Evolutionary conservation across 78 protist species (phyloP).

Genomic region (Protostelium mycophagum): DNA sequence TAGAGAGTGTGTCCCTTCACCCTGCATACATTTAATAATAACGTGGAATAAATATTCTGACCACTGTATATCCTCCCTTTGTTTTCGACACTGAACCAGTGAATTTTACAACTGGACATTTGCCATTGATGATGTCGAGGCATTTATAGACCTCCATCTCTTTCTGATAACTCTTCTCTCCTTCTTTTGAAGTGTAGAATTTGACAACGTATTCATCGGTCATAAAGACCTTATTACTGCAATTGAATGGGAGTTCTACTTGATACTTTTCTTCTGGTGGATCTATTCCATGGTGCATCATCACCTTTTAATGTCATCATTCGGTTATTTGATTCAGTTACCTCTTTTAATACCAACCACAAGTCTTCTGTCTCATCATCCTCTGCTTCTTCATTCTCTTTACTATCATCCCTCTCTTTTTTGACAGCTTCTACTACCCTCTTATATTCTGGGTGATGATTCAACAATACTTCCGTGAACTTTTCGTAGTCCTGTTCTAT

Average conservation of each 20-base stretch:
- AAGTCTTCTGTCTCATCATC: background rate
- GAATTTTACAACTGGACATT: background rate
- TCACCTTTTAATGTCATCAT: background rate
- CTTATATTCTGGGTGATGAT: background rate
- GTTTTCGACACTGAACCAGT: background rate
- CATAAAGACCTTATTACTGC: background rate
- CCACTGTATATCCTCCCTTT: background rate
- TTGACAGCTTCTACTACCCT: background rate
- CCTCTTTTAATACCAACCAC: background rate
- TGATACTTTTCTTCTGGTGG: background rate
- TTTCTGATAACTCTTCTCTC: background rate
- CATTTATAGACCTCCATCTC: background rate
- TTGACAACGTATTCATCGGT: background rate
- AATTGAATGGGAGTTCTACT: background rate
- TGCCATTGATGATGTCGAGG: background rate
- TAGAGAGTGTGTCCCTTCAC: background rate
- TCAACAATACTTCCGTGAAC: background rate
- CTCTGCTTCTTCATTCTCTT: background rate
- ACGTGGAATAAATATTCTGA: background rate
- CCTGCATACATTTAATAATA: background rate
- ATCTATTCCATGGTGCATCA: background rate
- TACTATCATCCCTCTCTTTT: background rate
- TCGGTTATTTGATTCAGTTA: background rate
- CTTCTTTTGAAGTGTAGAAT: background rate
- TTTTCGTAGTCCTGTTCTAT: background rate